Conservation (phyloP, 2,329 filamentous ascomycete genomes). For the Xylariaceae sp. region DNA sequence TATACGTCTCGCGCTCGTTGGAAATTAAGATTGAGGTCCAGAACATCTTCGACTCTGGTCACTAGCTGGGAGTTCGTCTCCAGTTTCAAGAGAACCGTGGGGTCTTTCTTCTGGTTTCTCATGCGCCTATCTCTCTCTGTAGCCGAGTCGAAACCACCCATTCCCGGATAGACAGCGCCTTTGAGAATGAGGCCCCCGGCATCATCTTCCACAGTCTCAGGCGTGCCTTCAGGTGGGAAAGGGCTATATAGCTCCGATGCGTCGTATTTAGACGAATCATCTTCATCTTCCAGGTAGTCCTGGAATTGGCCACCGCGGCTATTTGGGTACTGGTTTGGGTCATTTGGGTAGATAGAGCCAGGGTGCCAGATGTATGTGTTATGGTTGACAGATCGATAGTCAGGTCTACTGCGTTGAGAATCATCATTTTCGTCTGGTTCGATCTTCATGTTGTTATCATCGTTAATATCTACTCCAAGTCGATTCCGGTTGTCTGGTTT, state of each 20-base stretch:
- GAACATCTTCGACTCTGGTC: slow-evolving; percentile 61
- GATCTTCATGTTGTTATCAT: slow-evolving; percentile 21
- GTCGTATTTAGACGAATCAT: slow-evolving; percentile 27
- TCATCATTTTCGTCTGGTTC: slow-evolving; percentile 22
- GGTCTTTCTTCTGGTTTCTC: slow-evolving; percentile 73
- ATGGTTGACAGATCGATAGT: slow-evolving; percentile 2
- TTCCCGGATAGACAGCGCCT: slow-evolving; percentile 70
- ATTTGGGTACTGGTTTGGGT: slow-evolving; percentile 2
- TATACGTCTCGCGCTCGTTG: slow-evolving; percentile 56
- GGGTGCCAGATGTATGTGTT: slow-evolving; percentile 10
- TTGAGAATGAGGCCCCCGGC: slow-evolving; percentile 48
- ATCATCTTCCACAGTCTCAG: slow-evolving; percentile 29
- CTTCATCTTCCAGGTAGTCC: slow-evolving; percentile 21
- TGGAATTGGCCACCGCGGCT: slow-evolving; percentile 7
- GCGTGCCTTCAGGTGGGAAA: slow-evolving; percentile 28
- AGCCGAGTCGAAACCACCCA: slow-evolving; percentile 78
- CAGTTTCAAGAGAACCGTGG: slow-evolving; percentile 65
- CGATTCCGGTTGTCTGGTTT: not conserved
- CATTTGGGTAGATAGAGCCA: slow-evolving; percentile 5
- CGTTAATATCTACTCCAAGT: not conserved
- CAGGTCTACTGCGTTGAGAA: slow-evolving; percentile 11
- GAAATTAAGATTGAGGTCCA: slow-evolving; percentile 49
- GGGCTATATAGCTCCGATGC: slow-evolving; percentile 32
- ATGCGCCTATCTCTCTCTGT: slow-evolving; percentile 68
- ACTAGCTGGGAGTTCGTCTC: slow-evolving; percentile 60